Evolutionary conservation across 1,139 yeast genomes (phyloP).

Genomic region (Debaryomycetaceae sp.): DNA sequence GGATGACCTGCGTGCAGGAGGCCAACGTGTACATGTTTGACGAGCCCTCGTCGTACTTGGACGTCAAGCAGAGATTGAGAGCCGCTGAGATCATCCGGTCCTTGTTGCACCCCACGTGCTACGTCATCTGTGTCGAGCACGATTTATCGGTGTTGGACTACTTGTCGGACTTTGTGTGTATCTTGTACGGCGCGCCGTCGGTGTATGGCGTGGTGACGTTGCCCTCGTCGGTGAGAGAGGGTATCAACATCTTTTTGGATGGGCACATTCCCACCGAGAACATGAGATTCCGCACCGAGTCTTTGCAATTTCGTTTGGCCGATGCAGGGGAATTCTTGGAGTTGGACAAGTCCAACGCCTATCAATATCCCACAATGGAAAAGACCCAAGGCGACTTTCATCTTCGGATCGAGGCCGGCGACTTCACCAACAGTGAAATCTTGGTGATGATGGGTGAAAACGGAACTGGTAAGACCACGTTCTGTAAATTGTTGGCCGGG

Average conservation of each 20-base stretch:
- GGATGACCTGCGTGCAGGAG: conserved; percentile 90
- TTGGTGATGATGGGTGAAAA: conserved; percentile 99
- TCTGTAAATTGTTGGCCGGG: conserved; percentile 93
- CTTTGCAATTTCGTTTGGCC: conserved; percentile 88
- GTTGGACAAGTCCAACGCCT: conserved; percentile 75
- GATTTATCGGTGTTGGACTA: conserved; percentile 96
- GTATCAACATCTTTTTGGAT: conserved; percentile 94
- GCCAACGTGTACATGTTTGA: conserved; percentile 99
- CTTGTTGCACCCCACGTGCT: conserved; percentile 65
- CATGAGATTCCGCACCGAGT: conserved; percentile 92
- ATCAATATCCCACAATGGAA: conserved; percentile 72
- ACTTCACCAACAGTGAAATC: conserved; percentile 92
- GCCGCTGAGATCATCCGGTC: conserved; percentile 95
- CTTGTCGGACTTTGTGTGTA: conserved; percentile 93
- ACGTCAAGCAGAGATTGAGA: conserved; percentile 96
- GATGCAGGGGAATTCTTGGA: conserved; percentile 82
- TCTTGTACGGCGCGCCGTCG: conserved; percentile 94
- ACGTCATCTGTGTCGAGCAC: conserved; percentile 96
- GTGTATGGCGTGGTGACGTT: conserved; percentile 97
- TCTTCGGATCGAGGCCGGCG: conserved; percentile 76
- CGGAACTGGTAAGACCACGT: conserved; percentile 98
- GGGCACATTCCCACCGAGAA: conserved; percentile 98
- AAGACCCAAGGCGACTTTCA: conserved; percentile 97
- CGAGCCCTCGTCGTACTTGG: conserved; percentile 97
- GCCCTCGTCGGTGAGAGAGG: conserved; percentile 96